Evolutionary conservation across 352 stramenopile species (phyloP).

Genomic region (Thalassiosira livingstoniorum): DNA sequence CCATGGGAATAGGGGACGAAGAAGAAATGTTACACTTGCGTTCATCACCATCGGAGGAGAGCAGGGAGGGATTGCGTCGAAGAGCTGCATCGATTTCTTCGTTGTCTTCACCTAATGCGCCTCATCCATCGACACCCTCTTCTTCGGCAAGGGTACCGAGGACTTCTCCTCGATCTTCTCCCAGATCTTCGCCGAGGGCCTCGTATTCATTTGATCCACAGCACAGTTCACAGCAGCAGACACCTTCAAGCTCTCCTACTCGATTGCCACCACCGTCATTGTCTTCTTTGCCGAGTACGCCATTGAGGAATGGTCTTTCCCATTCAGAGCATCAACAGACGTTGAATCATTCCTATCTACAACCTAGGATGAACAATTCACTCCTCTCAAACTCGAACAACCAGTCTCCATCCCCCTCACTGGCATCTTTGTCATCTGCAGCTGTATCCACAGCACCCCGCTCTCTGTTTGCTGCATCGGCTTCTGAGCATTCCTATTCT

Average conservation of each 20-base stretch:
- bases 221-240: too few relatives aligned
- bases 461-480: background rate
- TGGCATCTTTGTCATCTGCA: background rate
- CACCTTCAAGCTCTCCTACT: too few relatives aligned
- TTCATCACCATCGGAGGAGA: background rate
- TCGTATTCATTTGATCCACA: background rate
- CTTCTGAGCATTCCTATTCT: background rate
- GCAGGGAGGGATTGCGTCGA: conserved; percentile 8
- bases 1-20: background rate
- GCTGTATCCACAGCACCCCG: background rate
- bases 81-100: conserved; percentile 8
- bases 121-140: too few relatives aligned
- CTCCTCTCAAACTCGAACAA: too few relatives aligned
- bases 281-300: background rate
- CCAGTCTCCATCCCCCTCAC: background rate
- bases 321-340: too few relatives aligned
- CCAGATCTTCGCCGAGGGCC: background rate
- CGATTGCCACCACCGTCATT: background rate
- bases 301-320: background rate
- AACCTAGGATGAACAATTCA: too few relatives aligned
- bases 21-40: background rate
- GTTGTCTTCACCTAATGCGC: background rate
- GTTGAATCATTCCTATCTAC: too few relatives aligned
- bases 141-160: too few relatives aligned
- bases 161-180: background rate